Percentiles rank a stretch among this genome's conserved stretches.
These are phyloP conservation scores for Nidula niveotomentosa DNA, from an alignment of 1,284 basidiomycete species.

Conservation along the genomic window DNA sequence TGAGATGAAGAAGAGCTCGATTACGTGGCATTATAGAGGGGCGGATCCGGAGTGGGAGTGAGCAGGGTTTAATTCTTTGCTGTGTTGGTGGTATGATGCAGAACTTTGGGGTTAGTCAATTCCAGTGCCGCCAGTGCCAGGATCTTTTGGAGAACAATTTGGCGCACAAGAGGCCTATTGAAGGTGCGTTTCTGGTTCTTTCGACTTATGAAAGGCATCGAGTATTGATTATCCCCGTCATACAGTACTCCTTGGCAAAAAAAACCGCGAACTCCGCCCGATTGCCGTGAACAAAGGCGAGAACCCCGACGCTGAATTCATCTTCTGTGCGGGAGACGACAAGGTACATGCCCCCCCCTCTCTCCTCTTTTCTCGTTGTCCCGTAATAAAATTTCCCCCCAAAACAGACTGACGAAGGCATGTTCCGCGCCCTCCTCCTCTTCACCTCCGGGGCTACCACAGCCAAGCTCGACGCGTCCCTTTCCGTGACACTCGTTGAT, in stretches of 20 bases:
- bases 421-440: conserved; percentile 87
- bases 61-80: conserved; percentile 24
- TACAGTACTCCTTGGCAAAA: conserved; percentile 90
- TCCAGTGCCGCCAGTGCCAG: conserved; percentile 96
- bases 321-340: conserved; percentile 98
- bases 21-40: conserved; percentile 97
- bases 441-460: conserved; percentile 48
- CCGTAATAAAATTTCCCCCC: neutral
- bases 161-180: conserved; percentile 85
- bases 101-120: conserved; percentile 51
- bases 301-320: conserved; percentile 91
- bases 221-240: conserved; percentile 4
- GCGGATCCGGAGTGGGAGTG: conserved; percentile 96
- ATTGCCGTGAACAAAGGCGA: conserved; percentile 98
- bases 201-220: conserved; percentile 12
- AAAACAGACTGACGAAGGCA: conserved; percentile 86
- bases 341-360: conserved; percentile 65
- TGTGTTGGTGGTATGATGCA: conserved; percentile 6
- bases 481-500: conserved; percentile 67
- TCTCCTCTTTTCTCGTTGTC: neutral
- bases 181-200: conserved; percentile 46
- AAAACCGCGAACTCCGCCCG: conserved; percentile 97
- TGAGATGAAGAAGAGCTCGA: conserved; percentile 95
- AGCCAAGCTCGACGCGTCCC: conserved; percentile 66
- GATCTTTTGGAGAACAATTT: conserved; percentile 94